phyloP scores from a whole-genome alignment of 768 basidiomycete species.

The Russula vinacea region DNA sequence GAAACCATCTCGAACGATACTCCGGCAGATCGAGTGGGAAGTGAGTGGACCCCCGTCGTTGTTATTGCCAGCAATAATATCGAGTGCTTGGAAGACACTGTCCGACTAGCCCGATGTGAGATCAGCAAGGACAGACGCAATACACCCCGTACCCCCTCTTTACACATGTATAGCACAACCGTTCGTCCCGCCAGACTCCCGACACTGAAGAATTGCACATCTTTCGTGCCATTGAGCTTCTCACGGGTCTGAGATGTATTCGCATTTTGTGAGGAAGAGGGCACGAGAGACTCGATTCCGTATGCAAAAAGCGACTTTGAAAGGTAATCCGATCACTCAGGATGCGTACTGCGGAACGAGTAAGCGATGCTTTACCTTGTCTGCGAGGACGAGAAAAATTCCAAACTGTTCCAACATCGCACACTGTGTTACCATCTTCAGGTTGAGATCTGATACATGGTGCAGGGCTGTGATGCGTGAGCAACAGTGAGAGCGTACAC shows the following conservation, averaged over 20 bases:
- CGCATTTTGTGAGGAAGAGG: conserved; percentile 67
- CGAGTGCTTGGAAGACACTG: conserved; percentile 92
- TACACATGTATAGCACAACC: conserved; percentile 91
- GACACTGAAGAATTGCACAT: conserved; percentile 94
- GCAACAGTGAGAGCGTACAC: not conserved
- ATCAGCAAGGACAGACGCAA: conserved; percentile 28
- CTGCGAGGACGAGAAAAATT: conserved; percentile 91
- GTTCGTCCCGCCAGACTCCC: conserved; percentile 84
- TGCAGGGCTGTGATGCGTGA: conserved; percentile 63
- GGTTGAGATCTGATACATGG: conserved; percentile 79
- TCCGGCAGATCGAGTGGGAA: conserved; percentile 69
- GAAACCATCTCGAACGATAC: conserved; percentile 90
- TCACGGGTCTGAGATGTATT: conserved; percentile 78
- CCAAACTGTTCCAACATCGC: conserved; percentile 96
- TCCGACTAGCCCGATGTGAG: conserved; percentile 51
- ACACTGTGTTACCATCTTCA: conserved; percentile 83
- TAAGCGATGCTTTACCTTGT: conserved; percentile 54
- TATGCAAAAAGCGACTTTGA: conserved; percentile 81
- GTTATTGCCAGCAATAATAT: conserved; percentile 84
- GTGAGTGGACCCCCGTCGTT: conserved; percentile 65
- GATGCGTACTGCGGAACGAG: too few relatives aligned
- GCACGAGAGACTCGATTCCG: conserved; percentile 93
- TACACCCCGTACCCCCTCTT: conserved; percentile 67
- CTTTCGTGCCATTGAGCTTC: conserved; percentile 82
- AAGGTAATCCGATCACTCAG: not conserved